Evolutionary conservation across 2,329 filamentous ascomycete species (phyloP).

Genomic region (Xylaria sp.): DNA sequence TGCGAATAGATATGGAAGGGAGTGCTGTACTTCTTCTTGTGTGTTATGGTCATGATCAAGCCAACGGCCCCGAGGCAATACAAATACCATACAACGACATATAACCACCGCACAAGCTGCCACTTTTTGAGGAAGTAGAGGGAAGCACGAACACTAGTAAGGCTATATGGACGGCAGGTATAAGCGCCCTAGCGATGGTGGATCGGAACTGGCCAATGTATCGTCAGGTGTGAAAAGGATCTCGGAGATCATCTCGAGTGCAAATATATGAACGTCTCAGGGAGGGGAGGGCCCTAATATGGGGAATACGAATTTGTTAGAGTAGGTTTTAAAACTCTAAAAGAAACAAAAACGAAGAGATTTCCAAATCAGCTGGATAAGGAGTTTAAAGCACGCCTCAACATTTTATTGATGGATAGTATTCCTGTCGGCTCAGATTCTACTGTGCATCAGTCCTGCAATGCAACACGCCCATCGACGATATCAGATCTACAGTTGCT

Average conservation of each 20-base stretch:
- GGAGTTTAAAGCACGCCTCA: conserved; percentile 9
- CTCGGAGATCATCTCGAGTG: not conserved
- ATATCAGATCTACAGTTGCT: conserved; percentile 12
- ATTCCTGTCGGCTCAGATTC: not conserved
- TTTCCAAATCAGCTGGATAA: conserved; percentile 4
- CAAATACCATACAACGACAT: not conserved
- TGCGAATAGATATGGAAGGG: not conserved
- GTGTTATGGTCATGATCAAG: not conserved
- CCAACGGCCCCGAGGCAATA: not conserved
- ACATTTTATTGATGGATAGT: not conserved
- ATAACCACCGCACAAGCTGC: not conserved
- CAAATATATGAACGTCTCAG: not conserved
- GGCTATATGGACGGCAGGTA: conserved; percentile 2
- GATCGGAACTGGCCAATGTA: not conserved
- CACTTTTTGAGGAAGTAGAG: not conserved
- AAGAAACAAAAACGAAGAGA: not conserved
- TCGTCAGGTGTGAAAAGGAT: not conserved
- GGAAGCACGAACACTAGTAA: not conserved
- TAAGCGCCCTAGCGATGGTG: not conserved
- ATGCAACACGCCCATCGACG: conserved; percentile 15
- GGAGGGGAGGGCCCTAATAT: not conserved
- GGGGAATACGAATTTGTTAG: not conserved
- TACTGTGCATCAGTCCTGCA: conserved; percentile 16
- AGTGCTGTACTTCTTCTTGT: conserved; percentile 1
- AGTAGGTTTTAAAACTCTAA: not conserved